Evolutionary conservation across 805 yeast species (phyloP), one percentile per base, ranked within the genome.

Genomic region (Starmerella khaoyaiensis): DNA sequence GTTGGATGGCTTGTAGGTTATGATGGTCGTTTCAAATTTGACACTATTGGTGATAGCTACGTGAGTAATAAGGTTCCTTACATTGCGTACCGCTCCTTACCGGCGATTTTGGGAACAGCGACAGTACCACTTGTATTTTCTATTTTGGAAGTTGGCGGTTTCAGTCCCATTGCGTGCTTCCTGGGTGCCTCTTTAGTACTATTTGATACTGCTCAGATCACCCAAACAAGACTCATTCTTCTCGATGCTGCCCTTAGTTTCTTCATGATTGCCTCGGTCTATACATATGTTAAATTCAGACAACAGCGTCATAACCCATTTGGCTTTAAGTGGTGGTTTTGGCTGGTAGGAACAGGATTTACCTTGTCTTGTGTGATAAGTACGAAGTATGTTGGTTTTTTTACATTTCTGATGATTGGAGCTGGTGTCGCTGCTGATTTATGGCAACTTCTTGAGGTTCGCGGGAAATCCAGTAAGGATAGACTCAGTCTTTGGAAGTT

Each of bases 341-440:
- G 96, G 94, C 61, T 90, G 36, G 50, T 78, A 18, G 61, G 79
- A 41, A 79, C 94, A 7, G 99, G 99, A 47, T 62, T 83, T 36
- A 65, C 74, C 31, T 74, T 90, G 52, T 97, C 98, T 28, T 80
- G 90, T 58, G 79, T 86, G 15, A 78, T 87, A 55, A 79, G 94
- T 21, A 93, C 84, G 40, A 90, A 90, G 62, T 83, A 86, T 94
- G 97, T 90, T 41, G 99, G 99, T 51, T 68, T 87, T 39, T 82
- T 90, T 53, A 81, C 82, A 43, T 87, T 93, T 40, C 59, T 83
- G 14, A 63, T 84, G 45, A 84, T 90, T 39, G 99, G 99, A 33
- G 70, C 83, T 45, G 82, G 87, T 61, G 84, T 95, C 17, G 66
- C 81, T 27, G 78, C 74, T 36, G 96, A 90, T 52, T 65, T 90